Evolutionary conservation across 2,329 filamentous ascomycete genomes (phyloP), one percentile per base, ranked within the genome.

Genomic region (Pseudonectria foliicola): DNA sequence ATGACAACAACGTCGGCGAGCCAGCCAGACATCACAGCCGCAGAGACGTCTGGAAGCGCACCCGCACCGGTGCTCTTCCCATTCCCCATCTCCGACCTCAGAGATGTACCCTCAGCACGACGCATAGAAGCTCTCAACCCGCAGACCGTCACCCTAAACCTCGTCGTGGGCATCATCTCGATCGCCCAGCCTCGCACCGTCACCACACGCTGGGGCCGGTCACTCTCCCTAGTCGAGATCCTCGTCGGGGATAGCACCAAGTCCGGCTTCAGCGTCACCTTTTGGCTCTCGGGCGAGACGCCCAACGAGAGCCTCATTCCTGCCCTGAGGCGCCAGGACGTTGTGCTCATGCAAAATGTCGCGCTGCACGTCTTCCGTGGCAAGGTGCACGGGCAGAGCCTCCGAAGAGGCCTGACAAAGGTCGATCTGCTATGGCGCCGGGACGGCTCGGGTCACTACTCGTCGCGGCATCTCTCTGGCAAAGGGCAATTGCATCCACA

Each of bases 171-270:
- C 3, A 68, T 95, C 30, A 80, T 94, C 42, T 78, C 82, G 10
- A 71, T 87, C 31, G 71, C 81, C 1, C 70, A 78, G 25, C 70
- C 82, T 1, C 77, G 84, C 15, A 71, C 71, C 3, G 76, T 95
- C 13, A 73, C 67, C 21, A 85, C 88, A 0, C 71, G 75, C 26
- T 80, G 74, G 63, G 75, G 80, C 16, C 60, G 63, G 10, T 66
- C 68, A 6, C 69, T 81, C 33, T 74, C 83, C 6, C 69, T 94
- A 3, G 65, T 90, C 27, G 87, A 94, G 57, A 59, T 92, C 3
- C 66, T 89, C 1, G 77, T 95, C 1, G 89, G 85, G 5, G 90
- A 96, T 56, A 85, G 95, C 33, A 94, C 88, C 0, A 76, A 72
- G 44, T 76, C 85, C 0, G 84, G 82, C 3, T 94, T 95, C 60